Base-by-base conservation (phyloP, 2,329 filamentous ascomycete genomes). In the Colletotrichum coccodes region DNA sequence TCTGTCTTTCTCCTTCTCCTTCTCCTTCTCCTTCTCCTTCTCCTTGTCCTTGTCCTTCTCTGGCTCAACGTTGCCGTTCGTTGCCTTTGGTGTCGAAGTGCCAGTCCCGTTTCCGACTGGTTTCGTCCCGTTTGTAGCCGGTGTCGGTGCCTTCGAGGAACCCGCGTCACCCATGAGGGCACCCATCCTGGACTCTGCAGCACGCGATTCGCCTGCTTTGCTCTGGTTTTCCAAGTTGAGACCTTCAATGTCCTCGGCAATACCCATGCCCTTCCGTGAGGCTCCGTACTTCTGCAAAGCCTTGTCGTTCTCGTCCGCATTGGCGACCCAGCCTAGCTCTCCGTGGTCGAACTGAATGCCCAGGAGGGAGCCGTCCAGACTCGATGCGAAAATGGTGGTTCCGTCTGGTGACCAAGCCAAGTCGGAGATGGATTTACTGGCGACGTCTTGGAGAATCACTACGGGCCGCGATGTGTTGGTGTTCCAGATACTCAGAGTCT, bases 401-500 rank as follows among this genome's bases (percentile, higher is more conserved):
- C 96, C 97, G 78, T 97, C 94, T 0, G 96, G 96, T 6, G 92
- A 92, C 96, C 96, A 99, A 0, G 95, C 90, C 60, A 99, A 84
- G 81, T 99, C 96, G 1, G 94, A 97, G 72, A 99, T 95, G 0
- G 96, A 93, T 78, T 99, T 99, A 47, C 90, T 90, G 21, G 94
- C 91, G 68, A 99, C 81, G 74, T 98, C 95, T 76, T 97, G 94
- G 11, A 94, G 87, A 60, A 98, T 94, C 23, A 98, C 91, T 23
- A 98, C 91, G 0, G 96, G 96, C 26, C 96, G 86, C 0, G 96
- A 95, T 28, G 94, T 97, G 76, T 94, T 97, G 1, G 97, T 99
- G 74, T 98, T 98, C 96, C 96, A 99, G 42, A 99, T 92, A 75
- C 94, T 98, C 47, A 99, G 82, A 3, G 95, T 96, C 80, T 98